These are phyloP conservation scores for Cyclocybe cylindracea DNA, from an alignment of 768 basidiomycete species.

Conservation along the genomic window DNA sequence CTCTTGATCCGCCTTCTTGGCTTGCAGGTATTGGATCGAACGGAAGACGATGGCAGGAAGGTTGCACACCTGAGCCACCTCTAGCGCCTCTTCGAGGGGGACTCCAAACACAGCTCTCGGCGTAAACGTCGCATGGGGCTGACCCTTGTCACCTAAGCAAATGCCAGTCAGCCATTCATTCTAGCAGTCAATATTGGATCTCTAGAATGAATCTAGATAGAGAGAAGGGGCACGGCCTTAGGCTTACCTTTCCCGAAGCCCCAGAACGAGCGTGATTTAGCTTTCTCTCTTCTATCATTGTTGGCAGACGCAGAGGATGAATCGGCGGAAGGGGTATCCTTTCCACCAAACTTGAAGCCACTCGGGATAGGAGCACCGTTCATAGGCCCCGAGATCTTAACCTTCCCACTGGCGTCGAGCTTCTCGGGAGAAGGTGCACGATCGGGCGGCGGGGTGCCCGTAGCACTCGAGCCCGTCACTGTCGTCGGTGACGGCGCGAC, in stretches of 20 bases:
- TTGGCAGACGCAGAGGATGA: slow-evolving; percentile 26
- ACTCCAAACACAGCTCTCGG: slow-evolving; percentile 89
- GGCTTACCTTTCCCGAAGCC: slow-evolving; percentile 75
- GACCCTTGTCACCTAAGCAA: slow-evolving; percentile 36
- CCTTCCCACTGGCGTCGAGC: slow-evolving; percentile 57
- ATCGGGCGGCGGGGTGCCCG: slow-evolving; percentile 46
- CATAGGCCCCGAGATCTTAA: slow-evolving; percentile 89
- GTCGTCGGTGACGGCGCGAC: slow-evolving; percentile 48
- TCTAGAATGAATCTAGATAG: slow-evolving; percentile 8
- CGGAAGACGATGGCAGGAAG: slow-evolving; percentile 95
- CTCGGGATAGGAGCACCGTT: slow-evolving; percentile 83
- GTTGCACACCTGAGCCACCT: slow-evolving; percentile 85
- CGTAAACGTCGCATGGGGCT: slow-evolving; percentile 35
- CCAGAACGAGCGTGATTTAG: slow-evolving; percentile 93
- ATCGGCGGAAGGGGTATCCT: slow-evolving; percentile 54
- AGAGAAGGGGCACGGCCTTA: slow-evolving; percentile 15
- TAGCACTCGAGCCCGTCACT: slow-evolving; percentile 7
- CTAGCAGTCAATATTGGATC: slow-evolving; percentile 6
- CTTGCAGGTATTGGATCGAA: slow-evolving; percentile 92
- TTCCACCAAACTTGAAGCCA: slow-evolving; percentile 88
- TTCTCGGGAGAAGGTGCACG: slow-evolving; percentile 54
- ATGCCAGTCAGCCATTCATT: slow-evolving; percentile 12
- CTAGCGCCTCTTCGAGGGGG: slow-evolving; percentile 82
- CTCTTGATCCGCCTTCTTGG: slow-evolving; percentile 92
- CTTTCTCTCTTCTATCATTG: slow-evolving; percentile 84